Base-by-base conservation (phyloP, 768 basidiomycete species). In the Auricularia sp. region DNA sequence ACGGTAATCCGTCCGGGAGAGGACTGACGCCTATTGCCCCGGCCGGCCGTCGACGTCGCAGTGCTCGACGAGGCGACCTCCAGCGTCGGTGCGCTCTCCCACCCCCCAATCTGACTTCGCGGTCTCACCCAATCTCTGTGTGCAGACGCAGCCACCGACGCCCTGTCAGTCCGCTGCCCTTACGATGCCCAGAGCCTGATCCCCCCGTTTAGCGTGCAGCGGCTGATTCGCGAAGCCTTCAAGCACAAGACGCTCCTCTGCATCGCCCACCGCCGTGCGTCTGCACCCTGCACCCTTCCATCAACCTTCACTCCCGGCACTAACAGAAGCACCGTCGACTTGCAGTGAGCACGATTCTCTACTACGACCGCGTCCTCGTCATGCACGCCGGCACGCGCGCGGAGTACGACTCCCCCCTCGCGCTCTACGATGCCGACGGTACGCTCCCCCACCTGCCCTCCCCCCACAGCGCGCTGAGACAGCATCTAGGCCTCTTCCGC, bases 351-450 rank as follows among this genome's bases (percentile, higher is more conserved):
- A 84, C 84, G 1, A 82, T 84, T 67, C 83, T 79, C 0, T 82
- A 88, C 69, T 89, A 86, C 68, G 86, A 89, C 70, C 79, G 84
- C 21, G 80, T 90, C 29, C 75, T 92, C n/a, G 88, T 90, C 59
- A 87, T 92, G 85, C 84, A 88, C 68, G 71, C 78, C 34, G 89
- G 90, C 3, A 69, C 75, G 39, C 82, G 90, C 3, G 85, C 84
- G 11, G 89, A 91, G 73, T 89, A 83, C 70, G 89, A 90, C 74
- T 86, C 86, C 2, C 89, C 90, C 3, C 77, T 87, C 45, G 81
- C 79, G 66, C 81, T 90, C 3, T 85, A 84, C 69, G 82, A 86
- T 71, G 80, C 79, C 66, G 75, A 80, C 61, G 78, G 2, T 51
- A 51, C 6, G 21, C 8, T 8, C 47, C 6, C 29, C 29, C 29